Evolutionary conservation across 2,329 filamentous ascomycete genomes (phyloP), one percentile per base, ranked within the genome.

Genomic region (Ceratocystis papillata): DNA sequence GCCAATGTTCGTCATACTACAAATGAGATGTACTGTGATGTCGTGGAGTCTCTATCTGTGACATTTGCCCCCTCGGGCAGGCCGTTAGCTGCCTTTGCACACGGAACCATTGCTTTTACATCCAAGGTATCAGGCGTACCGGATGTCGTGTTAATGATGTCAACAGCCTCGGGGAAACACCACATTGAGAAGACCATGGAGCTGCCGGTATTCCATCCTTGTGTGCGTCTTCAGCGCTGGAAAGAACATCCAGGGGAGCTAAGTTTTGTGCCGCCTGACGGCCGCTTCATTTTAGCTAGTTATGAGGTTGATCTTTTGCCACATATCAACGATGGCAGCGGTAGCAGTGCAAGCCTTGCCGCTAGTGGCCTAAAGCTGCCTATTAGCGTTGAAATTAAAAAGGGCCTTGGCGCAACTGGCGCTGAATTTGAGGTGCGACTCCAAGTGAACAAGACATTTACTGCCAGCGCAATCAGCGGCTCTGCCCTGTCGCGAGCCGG

Each of bases 211-310:
- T 99, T 99, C 71, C 94, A 99, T 74, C 94, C 94, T 0, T 97
- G 94, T 72, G 94, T 99, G 7, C 83, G 94, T 20, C 79, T 99
- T 2, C 88, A 87, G n/a, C 83, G 86, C 69, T 99, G 94, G 94
- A 87, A 87, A 71, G 90, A 96, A 71, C 83, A 85, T 65, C 90
- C 92, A 0, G 94, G 94, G 2, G 89, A 96, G 70, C 79, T 99
- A n/a, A 96, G 90, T 73, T 99, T 99, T 72, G 84, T 99, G 12
- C 94, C 94, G 1, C 94, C 94, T 0, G 94, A 99, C 74, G 94
- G 94, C 41, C 84, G 90, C 55, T 99, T 97, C 74, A 88, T 96
- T 50, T 80, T 99, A 20, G 92, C 91, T 41, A 92, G 91, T 25
- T 99, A 99, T 73, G 93, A 96, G 75, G 90, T 96, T 22, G 90